Base-by-base conservation (phyloP, 1,139 yeast species). In the Candida sanyaensis region DNA sequence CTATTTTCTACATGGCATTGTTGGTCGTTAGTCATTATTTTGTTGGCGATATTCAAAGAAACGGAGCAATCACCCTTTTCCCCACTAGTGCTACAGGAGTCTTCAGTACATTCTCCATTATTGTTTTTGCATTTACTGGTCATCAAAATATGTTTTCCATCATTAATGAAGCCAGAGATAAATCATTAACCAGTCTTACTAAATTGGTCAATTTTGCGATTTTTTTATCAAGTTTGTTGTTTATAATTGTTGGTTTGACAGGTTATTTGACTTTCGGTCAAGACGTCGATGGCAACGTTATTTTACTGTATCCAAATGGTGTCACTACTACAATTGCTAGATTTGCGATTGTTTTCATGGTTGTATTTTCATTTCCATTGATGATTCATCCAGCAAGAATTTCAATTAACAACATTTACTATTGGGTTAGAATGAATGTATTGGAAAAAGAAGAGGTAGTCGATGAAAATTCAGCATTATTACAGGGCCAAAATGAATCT, bases 361-460 rank as follows among this genome's bases (percentile, higher is more conserved):
- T 95, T 37, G 70, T 88, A 10, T 80, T 93, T 53, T 88, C 96
- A 6, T 93, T 86, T 70, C 99, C 99, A 17, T 75, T 93, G 56
- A 88, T 92, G 86, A 81, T 90, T 60, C 96, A 92, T 63, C 99
- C 99, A 1, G 88, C 96, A 42, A 75, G 99, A 49, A 84, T 89
- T 28, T 88, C 97, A 1, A 73, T 86, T 30, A 87, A 89, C 63
- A 90, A 92, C 65, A 81, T 92, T 54, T 67, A 78, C 47, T 79
- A 78, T 59, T 85, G 88, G 80, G 42, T 78, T 17, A 33, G 39
- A 12, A 43, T 41, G 34, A 49, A 50, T 23, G 24, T 47, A 8
- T 30, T 26, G 10, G 41, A 41, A 13, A 29, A 47, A 9, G 36
- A 43, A 27, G 44, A 45, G 8, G 26, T 37, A 29, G 31, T 26